A percentile compares a stretch with the other conserved stretches of the same genome.
These are phyloP conservation scores for Trametes cubensis DNA, from an alignment of 768 basidiomycete species.

Conservation along the genomic window DNA sequence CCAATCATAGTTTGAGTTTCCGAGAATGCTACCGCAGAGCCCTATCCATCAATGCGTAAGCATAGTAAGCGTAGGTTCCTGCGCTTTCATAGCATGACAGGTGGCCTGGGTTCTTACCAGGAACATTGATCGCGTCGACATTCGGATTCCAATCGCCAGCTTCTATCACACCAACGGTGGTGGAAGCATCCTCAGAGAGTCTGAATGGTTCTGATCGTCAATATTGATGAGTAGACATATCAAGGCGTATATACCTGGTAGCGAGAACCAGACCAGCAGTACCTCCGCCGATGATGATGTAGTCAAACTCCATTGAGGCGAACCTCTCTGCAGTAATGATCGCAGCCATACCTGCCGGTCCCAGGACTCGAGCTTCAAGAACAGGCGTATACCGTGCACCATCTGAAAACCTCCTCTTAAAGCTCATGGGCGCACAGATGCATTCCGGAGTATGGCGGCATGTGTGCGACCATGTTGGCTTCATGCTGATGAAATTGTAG, in stretches of 20 bases:
- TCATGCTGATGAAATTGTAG: no score
- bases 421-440: no score
- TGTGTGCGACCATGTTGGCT: no score
- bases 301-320: conserved; percentile 9
- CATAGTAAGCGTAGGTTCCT: no score
- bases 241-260: conserved; percentile 5
- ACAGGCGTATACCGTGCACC: no score
- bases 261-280: conserved; percentile 9
- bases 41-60: neutral
- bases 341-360: neutral
- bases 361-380: no score
- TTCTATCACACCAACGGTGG: conserved; percentile 41
- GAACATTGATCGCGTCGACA: conserved; percentile 6
- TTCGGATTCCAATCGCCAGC: conserved; percentile 27
- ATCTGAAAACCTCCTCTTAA: no score
- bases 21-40: conserved; percentile 3
- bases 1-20: conserved; percentile 26
- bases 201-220: neutral
- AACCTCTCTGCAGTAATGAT: neutral
- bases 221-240: no score
- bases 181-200: conserved; percentile 39
- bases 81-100: neutral
- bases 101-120: neutral
- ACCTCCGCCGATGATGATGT: conserved; percentile 13
- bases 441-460: no score